phyloP scores from a whole-genome alignment of 345 rosid genomes.

The Citrus cavaleriei region DNA sequence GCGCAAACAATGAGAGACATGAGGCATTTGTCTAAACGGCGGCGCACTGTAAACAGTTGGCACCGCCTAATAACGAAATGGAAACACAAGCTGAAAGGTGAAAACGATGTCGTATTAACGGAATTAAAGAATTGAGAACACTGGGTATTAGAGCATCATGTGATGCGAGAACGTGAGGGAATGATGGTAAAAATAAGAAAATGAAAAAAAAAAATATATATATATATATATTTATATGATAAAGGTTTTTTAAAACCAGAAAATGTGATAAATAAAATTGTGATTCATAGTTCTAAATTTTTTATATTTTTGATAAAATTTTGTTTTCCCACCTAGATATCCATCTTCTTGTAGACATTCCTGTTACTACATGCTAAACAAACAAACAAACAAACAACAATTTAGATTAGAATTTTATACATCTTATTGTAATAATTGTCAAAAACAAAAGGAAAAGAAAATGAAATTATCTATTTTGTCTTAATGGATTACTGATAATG shows the following conservation, averaged over 20 bases:
- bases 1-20: slow-evolving; percentile 9
- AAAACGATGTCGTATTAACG: background rate
- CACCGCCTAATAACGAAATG: too few relatives aligned
- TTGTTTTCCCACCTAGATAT: background rate
- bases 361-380: background rate
- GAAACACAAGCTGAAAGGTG: background rate
- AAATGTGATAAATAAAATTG: background rate
- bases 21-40: background rate
- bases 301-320: too few relatives aligned
- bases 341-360: background rate
- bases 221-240: too few relatives aligned
- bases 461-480: too few relatives aligned
- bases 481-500: too few relatives aligned
- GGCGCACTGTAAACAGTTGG: background rate
- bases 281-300: background rate
- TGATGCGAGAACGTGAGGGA: background rate
- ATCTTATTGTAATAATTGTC: too few relatives aligned
- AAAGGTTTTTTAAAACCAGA: background rate
- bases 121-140: too few relatives aligned
- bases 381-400: background rate
- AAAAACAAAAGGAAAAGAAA: too few relatives aligned
- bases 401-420: too few relatives aligned
- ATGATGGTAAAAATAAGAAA: background rate
- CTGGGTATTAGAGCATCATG: too few relatives aligned
- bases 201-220: background rate